Evolutionary conservation across 495 filamentous ascomycete genomes (phyloP).

Genomic region (Aspergillus ellipticus): DNA sequence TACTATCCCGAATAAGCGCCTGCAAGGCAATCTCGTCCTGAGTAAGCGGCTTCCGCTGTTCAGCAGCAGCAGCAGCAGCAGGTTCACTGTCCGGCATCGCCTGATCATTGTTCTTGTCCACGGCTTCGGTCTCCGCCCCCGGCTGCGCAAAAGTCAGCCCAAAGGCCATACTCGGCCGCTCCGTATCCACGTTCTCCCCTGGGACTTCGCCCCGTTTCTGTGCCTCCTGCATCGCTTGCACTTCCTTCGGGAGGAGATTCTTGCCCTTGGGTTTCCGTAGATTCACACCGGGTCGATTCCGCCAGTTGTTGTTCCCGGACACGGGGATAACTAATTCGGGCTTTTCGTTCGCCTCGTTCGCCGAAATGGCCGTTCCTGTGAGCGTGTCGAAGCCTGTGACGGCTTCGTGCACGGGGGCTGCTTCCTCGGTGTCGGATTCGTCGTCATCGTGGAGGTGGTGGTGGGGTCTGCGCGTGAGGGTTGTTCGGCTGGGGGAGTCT

Average conservation of each 20-base stretch:
- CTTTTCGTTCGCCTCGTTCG: slow-evolving; percentile 34
- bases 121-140: slow-evolving; percentile 16
- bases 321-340: slow-evolving; percentile 60
- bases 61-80: neutral
- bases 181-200: slow-evolving; percentile 33
- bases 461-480: slow-evolving; percentile 36
- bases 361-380: slow-evolving; percentile 52
- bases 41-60: slow-evolving; percentile 37
- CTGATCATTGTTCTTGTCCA: slow-evolving; percentile 24
- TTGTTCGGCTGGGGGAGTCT: slow-evolving; percentile 14
- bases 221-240: slow-evolving; percentile 43
- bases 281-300: slow-evolving; percentile 46
- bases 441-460: slow-evolving; percentile 31
- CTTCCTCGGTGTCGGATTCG: slow-evolving; percentile 45
- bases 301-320: slow-evolving; percentile 70
- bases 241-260: slow-evolving; percentile 50
- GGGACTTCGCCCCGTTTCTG: slow-evolving; percentile 29
- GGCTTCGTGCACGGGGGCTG: slow-evolving; percentile 38
- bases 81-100: slow-evolving; percentile 29
- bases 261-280: slow-evolving; percentile 50
- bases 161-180: slow-evolving; percentile 39
- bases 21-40: slow-evolving; percentile 78
- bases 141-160: slow-evolving; percentile 44
- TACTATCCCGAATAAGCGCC: slow-evolving; percentile 62
- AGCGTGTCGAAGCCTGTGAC: slow-evolving; percentile 58